Evolutionary conservation across 2,329 filamentous ascomycete species (phyloP), one percentile per base, ranked within the genome.

Genomic region (Hymenoscyphus scutula): DNA sequence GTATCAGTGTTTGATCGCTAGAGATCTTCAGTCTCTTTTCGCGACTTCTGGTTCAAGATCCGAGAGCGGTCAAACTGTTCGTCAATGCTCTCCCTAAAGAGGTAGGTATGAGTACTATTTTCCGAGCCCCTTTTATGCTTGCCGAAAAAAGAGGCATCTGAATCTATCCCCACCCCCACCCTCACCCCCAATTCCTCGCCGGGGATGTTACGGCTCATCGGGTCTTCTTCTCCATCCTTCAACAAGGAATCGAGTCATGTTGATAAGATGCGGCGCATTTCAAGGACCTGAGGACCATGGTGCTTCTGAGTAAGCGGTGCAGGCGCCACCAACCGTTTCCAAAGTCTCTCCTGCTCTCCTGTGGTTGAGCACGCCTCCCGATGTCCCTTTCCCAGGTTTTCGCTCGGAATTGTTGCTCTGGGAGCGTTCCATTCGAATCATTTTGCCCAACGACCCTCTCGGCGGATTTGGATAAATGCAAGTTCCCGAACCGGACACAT

Each of bases 401-500:
- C n/a, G n/a, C 41, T 48, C 41, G 41, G 6, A 19, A 10, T 10
- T 48, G 41, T 48, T 48, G n/a, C 3, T 19, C 8, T 19, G 17
- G 10, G 23, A 48, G 41, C 3, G 19, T 48, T 19, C 19, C 41
- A 45, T 41, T 41, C 17, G 17, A 23, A 19, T 23, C 41, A 19
- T 19, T 8, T 7, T 19, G n/a, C 8, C 41, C 41, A 48, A 48
- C 41, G 41, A 48, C 41, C 41, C 32, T 34, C 32, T 34, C 32
- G 32, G 41, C n/a, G n/a, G 8, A 19, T 48, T 23, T 48, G 41
- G 41, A 48, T 48, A 48, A 48, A 48, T 48, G 41, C 41, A 48
- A n/a, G 41, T 19, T 48, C 41, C 41, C 41, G 41, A 48, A 23
- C 41, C n/a, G 41, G 41, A 48, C 41, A 48, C n/a, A 48, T n/a